Conservation (phyloP, 2,329 filamentous ascomycete species). For the Anthostomella pinea region DNA sequence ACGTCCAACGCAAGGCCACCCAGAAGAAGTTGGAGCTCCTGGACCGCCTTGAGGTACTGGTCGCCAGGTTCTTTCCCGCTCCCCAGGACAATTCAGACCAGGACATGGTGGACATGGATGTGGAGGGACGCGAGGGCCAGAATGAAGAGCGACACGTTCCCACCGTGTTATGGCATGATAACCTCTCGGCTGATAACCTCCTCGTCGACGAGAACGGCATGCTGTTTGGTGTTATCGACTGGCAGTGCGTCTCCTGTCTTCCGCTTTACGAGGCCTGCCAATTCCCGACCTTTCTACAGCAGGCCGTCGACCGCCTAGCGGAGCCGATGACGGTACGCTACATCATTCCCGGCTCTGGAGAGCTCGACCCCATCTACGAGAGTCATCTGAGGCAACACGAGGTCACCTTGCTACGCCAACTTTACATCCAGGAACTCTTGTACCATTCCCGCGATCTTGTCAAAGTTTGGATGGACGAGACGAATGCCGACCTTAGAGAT, state of each 20-base stretch:
- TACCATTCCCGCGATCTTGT: conserved; percentile 21
- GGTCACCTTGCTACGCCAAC: conserved; percentile 21
- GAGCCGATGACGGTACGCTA: conserved; percentile 13
- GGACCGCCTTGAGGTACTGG: conserved; percentile 18
- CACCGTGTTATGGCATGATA: conserved; percentile 32
- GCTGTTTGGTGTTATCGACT: conserved; percentile 32
- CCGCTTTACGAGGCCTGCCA: conserved; percentile 31
- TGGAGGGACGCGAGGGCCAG: too few species aligned
- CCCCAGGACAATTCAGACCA: conserved; percentile 1
- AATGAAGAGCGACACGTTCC: too few species aligned
- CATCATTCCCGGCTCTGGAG: neutral
- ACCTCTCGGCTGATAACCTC: conserved; percentile 33
- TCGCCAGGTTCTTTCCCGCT: conserved; percentile 14
- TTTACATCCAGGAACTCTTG: conserved; percentile 26
- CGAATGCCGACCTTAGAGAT: conserved; percentile 18
- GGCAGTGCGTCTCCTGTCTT: conserved; percentile 32
- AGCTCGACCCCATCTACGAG: conserved; percentile 13
- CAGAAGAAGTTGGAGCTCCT: conserved; percentile 17
- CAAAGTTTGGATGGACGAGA: conserved; percentile 12
- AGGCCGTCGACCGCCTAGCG: conserved; percentile 14
- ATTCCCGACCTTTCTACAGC: conserved; percentile 30
- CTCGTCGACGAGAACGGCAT: conserved; percentile 31
- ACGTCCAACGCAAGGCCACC: conserved; percentile 8
- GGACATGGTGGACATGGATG: neutral
- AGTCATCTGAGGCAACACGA: conserved; percentile 21